A percentile compares a stretch with the other conserved stretches of the same genome.
Evolutionary conservation across 164 flowering plant genomes (phyloP).

Genomic region (Chimonanthus praecox): DNA sequence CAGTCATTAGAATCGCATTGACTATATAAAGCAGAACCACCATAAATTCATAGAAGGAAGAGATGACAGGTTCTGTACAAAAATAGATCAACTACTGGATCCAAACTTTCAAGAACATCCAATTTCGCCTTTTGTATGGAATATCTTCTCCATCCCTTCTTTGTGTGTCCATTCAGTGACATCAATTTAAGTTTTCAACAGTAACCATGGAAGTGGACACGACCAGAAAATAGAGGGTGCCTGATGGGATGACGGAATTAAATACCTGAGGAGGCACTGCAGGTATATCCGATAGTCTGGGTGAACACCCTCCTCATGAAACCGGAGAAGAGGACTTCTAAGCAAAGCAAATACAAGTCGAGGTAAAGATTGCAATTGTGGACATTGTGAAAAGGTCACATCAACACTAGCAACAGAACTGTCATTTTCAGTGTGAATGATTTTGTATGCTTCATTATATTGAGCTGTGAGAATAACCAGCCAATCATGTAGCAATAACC

Average conservation of each 20-base stretch:
- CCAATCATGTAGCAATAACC: slow-evolving; percentile 95
- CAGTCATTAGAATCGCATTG: not conserved
- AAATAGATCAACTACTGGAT: no score
- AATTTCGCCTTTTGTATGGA: no score
- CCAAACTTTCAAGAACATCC: no score
- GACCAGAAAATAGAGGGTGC: not conserved
- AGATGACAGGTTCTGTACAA: no score
- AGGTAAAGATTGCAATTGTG: slow-evolving; percentile 80
- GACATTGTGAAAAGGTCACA: slow-evolving; percentile 77
- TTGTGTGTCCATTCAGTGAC: not conserved
- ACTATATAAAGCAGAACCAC: not conserved
- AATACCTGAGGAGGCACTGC: slow-evolving; percentile 95
- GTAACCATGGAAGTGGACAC: not conserved
- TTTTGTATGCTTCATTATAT: slow-evolving; percentile 82
- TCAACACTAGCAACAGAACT: slow-evolving; percentile 54
- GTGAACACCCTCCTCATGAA: slow-evolving; percentile 99
- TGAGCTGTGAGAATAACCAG: slow-evolving; percentile 95
- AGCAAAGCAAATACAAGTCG: slow-evolving; percentile 90
- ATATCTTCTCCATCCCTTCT: not conserved
- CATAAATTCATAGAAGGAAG: not conserved
- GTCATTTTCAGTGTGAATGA: slow-evolving; percentile 49
- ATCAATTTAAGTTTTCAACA: not conserved
- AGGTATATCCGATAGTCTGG: slow-evolving; percentile 92
- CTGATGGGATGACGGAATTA: not conserved
- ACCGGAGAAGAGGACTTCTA: slow-evolving; percentile 85